A percentile compares a stretch with the other conserved stretches of the same genome.
Evolutionary conservation across 73 alveolate species (phyloP).

Genomic region (Paramecium sexaurelia): DNA sequence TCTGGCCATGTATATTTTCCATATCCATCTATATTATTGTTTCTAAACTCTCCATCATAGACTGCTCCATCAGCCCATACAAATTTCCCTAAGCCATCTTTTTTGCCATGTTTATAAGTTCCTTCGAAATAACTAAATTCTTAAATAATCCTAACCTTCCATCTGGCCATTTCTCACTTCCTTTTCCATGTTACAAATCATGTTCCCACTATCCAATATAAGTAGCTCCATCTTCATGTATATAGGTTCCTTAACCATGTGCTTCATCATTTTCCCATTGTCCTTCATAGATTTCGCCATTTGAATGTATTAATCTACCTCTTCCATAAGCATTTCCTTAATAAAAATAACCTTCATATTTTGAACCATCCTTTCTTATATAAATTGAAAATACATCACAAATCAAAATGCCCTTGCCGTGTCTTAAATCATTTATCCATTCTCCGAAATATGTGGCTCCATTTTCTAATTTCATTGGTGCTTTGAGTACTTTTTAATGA

Average conservation of each 20-base stretch:
- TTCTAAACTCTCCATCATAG: conserved; percentile 82
- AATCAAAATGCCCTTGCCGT: conserved; percentile 70
- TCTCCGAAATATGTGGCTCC: conserved; percentile 75
- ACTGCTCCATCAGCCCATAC: conserved; percentile 84
- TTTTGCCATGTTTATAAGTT: conserved; percentile 78
- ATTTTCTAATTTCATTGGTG: conserved; percentile 70
- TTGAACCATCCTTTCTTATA: conserved; percentile 61
- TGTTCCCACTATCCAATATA: conserved; percentile 75
- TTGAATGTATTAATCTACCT: conserved; percentile 75
- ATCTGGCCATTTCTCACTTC: conserved; percentile 78
- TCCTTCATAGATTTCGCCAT: conserved; percentile 76
- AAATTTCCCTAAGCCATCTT: conserved; percentile 84
- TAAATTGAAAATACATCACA: conserved; percentile 44
- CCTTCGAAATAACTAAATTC: conserved; percentile 67
- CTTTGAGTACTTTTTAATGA: conserved; percentile 63
- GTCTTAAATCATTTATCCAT: conserved; percentile 67
- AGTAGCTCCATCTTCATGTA: conserved; percentile 75
- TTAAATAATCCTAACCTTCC: conserved; percentile 54
- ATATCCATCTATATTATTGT: conserved; percentile 68
- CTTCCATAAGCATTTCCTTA: conserved; percentile 71
- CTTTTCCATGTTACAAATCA: conserved; percentile 72
- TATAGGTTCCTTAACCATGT: conserved; percentile 70
- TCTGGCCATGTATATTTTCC: conserved; percentile 72
- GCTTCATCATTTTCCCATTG: conserved; percentile 72
- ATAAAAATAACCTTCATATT: conserved; percentile 73